phyloP scores from a whole-genome alignment of 129 eudicot genomes.

The Kitagawia praeruptora region DNA sequence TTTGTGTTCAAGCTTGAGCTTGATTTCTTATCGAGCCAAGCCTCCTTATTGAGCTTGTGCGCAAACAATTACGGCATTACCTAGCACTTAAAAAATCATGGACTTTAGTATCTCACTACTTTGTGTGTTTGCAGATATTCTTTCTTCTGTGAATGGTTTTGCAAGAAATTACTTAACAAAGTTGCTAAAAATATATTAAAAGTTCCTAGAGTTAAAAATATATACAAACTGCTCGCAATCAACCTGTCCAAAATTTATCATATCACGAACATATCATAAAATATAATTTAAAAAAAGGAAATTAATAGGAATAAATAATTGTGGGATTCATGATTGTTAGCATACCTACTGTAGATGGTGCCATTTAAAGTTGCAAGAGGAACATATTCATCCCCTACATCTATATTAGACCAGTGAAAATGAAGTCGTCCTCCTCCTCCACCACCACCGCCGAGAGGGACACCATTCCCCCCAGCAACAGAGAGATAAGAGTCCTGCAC shows the following conservation, averaged over 20 bases:
- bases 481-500: slow-evolving; percentile 57
- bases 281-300: too few species aligned
- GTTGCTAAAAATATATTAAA: neutral
- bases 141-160: neutral
- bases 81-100: neutral
- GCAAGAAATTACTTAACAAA: neutral
- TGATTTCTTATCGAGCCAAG: neutral
- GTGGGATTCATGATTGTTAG: neutral
- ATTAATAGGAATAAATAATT: neutral
- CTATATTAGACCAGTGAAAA: slow-evolving; percentile 84
- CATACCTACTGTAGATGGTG: slow-evolving; percentile 48
- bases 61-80: neutral
- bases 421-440: slow-evolving; percentile 92
- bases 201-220: neutral
- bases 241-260: neutral
- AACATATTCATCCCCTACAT: slow-evolving; percentile 52
- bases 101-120: neutral
- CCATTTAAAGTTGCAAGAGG: slow-evolving; percentile 64
- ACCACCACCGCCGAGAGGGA: slow-evolving; percentile 62
- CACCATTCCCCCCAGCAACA: slow-evolving; percentile 70
- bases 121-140: neutral
- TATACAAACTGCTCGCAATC: neutral
- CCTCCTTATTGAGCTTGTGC: neutral
- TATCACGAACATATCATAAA: neutral
- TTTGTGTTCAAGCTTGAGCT: neutral